Evolutionary conservation across 768 basidiomycete genomes (phyloP), one percentile per base, ranked within the genome.

Genomic region (Tylopilus intermedius): DNA sequence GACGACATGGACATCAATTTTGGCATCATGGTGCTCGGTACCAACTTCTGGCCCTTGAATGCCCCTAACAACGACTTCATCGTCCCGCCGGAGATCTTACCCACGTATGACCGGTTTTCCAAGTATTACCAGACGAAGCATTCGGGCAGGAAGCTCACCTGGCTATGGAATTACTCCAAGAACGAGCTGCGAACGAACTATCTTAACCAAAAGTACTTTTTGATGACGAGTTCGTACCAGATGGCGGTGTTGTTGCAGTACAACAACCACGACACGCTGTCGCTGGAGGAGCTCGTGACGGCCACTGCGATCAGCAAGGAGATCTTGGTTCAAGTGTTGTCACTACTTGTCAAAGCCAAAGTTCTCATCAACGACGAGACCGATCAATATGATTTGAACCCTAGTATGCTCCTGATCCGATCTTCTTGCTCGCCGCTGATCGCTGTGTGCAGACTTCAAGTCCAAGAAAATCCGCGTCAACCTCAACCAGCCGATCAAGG

Each of bases 121-220:
- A 83, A 84, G 55, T 98, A 93, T 75, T 97, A 98, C 69, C 88
- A 90, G 65, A 84, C 83, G 65, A 93, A 94, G 69, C 92, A 95
- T 69, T 90, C 87, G 2, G 95, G 94, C 13, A 87, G 95, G 55
- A 95, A 95, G 66, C 79, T 99, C 40, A 94, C 91, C 0, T 99
- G 95, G 95, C 74, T 98, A 9, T 99, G 96, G 96, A 95, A 97
- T 64, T 91, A 94, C 68, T 93, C 86, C 50, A 95, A 95, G 76
- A 94, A 94, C 72, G 96, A 99, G 67, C 79, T 99, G 6, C 83
- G 88, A 51, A 94, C 94, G 58, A 94, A 89, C 65, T 93, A 96
- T 71, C 77, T 91, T 49, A 86, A 85, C 64, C 92, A 94, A 71
- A 96, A 94, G 71, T 97, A 97, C 74, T 93, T 95, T 61, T 74